Evolutionary conservation across 495 filamentous ascomycete genomes (phyloP).

Genomic region (Hyaloscypha finlandica): DNA sequence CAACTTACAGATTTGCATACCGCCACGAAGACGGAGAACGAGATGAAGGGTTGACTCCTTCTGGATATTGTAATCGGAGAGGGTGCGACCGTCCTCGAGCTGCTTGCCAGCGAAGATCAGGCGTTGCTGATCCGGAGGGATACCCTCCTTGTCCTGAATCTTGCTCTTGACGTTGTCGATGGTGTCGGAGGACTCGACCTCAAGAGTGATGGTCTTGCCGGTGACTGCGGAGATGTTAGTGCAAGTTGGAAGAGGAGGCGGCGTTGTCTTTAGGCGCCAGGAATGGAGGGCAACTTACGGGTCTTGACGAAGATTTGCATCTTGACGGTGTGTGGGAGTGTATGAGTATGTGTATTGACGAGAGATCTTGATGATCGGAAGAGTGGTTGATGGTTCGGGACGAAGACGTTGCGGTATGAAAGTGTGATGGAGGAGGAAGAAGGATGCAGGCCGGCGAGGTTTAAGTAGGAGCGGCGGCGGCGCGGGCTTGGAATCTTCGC

Average conservation of each 20-base stretch:
- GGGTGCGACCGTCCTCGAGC: slow-evolving; percentile 93
- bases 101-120: slow-evolving; percentile 99
- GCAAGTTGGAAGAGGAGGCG: slow-evolving; percentile 34
- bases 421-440: slow-evolving; percentile 11
- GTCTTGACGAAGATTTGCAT: slow-evolving; percentile 99
- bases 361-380: slow-evolving; percentile 11
- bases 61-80: slow-evolving; percentile 98
- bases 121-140: slow-evolving; percentile 97
- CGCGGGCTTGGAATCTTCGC: neutral
- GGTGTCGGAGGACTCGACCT: slow-evolving; percentile 97
- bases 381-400: slow-evolving; percentile 19
- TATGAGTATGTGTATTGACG: slow-evolving; percentile 20
- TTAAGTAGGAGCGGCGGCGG: slow-evolving; percentile 28
- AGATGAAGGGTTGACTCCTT: slow-evolving; percentile 96
- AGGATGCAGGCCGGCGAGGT: slow-evolving; percentile 26
- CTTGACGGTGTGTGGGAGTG: slow-evolving; percentile 32
- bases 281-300: slow-evolving; percentile 58
- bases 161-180: slow-evolving; percentile 99
- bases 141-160: slow-evolving; percentile 99
- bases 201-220: slow-evolving; percentile 99
- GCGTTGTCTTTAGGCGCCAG: slow-evolving; percentile 27
- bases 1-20: slow-evolving; percentile 83
- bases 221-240: slow-evolving; percentile 60
- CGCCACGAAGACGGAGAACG: slow-evolving; percentile 95
- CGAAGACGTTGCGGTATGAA: slow-evolving; percentile 1